phyloP scores from a whole-genome alignment of 306 rosid species.

The Cicer cuneatum region DNA sequence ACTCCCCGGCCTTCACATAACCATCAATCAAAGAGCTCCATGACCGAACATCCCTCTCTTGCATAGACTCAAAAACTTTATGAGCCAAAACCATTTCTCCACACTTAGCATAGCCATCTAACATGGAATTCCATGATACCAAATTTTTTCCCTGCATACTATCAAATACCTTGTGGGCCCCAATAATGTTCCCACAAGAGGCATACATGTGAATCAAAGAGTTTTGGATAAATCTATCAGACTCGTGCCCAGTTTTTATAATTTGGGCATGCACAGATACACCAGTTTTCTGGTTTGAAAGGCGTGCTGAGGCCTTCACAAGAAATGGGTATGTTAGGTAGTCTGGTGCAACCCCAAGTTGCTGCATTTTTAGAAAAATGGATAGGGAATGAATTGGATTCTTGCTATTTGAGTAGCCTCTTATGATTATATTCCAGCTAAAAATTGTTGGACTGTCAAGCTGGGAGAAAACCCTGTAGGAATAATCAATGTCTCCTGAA shows the following conservation, averaged over 20 bases:
- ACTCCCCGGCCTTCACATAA: too few relatives aligned
- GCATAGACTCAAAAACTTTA: slow-evolving; percentile 68
- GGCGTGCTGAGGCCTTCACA: slow-evolving; percentile 68
- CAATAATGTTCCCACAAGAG: slow-evolving; percentile 55
- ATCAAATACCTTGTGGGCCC: slow-evolving; percentile 67
- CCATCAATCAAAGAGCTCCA: neutral
- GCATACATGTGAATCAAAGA: slow-evolving; percentile 84
- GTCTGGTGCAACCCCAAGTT: slow-evolving; percentile 63
- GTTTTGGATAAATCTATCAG: slow-evolving; percentile 64
- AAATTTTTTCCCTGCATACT: slow-evolving; percentile 53
- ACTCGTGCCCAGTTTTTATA: slow-evolving; percentile 58
- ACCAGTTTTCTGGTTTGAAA: slow-evolving; percentile 59
- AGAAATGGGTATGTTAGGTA: slow-evolving; percentile 82
- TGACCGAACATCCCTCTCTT: slow-evolving; percentile 68
- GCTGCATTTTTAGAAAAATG: slow-evolving; percentile 65
- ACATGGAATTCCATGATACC: slow-evolving; percentile 83
- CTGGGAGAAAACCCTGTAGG: slow-evolving; percentile 60
- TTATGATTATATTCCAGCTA: slow-evolving; percentile 66
- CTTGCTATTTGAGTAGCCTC: slow-evolving; percentile 68
- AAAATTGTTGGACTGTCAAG: slow-evolving; percentile 59
- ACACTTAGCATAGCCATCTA: slow-evolving; percentile 84
- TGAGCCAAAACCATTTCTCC: slow-evolving; percentile 60
- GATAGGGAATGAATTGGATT: slow-evolving; percentile 61
- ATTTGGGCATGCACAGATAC: slow-evolving; percentile 67
- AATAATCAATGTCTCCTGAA: slow-evolving; percentile 60